These are phyloP conservation scores for Cruciata laevipes DNA, from an alignment of 257 asterid genomes.

Conservation along the genomic window DNA sequence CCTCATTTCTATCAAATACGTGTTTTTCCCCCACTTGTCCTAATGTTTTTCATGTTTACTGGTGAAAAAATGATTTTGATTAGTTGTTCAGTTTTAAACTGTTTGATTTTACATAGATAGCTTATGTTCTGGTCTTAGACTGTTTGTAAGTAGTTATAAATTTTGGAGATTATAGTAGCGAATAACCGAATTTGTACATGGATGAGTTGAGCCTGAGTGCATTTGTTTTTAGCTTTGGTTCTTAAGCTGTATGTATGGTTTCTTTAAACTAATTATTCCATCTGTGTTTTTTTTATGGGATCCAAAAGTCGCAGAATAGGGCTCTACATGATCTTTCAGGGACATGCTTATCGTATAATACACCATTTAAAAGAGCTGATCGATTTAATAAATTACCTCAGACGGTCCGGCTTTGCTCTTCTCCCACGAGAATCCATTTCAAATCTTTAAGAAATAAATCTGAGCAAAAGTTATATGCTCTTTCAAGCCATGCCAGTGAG, in stretches of 20 bases:
- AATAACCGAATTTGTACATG: not conserved
- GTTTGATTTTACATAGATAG: not conserved
- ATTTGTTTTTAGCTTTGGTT: not conserved
- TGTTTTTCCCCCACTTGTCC: not conserved
- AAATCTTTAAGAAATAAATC: conserved; percentile 28
- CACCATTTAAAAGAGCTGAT: conserved; percentile 32
- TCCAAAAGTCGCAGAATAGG: conserved; percentile 47
- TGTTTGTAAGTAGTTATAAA: not conserved
- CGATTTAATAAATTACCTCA: conserved; percentile 24
- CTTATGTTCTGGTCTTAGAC: not conserved
- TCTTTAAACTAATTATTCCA: not conserved
- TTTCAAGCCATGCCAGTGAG: conserved; percentile 19
- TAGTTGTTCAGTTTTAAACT: no score
- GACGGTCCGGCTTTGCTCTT: conserved; percentile 33
- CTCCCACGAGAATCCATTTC: conserved; percentile 21
- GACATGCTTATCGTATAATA: conserved; percentile 28
- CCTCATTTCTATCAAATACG: not conserved
- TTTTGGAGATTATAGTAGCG: not conserved
- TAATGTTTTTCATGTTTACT: not conserved
- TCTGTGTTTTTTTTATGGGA: not conserved
- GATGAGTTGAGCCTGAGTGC: not conserved
- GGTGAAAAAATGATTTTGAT: no score
- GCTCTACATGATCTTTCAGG: conserved; percentile 35
- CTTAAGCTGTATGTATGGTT: not conserved
- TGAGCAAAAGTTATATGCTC: conserved; percentile 25